These are phyloP conservation scores for Leishmania tropica DNA, from an alignment of 208 protist genomes.

Conservation along the genomic window DNA sequence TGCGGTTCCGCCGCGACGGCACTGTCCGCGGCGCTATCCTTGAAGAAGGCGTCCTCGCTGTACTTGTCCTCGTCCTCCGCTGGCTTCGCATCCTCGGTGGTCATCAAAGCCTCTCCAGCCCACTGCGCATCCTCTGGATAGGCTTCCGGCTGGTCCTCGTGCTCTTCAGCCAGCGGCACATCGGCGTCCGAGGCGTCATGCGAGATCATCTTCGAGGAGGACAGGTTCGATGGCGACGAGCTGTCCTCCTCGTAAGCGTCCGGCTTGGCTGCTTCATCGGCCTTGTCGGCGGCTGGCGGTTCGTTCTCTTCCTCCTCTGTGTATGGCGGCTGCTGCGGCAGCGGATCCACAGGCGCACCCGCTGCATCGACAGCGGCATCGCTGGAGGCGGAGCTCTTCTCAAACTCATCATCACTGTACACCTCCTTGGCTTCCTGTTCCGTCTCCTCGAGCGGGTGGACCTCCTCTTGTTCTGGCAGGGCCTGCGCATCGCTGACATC, in stretches of 20 bases:
- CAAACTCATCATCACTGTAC: conserved; percentile 1
- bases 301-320: background rate
- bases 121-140: background rate
- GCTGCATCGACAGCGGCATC: background rate
- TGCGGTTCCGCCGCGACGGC: too few relatives aligned
- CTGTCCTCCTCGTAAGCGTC: conserved; percentile 16
- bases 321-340: background rate
- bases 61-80: background rate
- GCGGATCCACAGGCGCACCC: background rate
- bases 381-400: background rate
- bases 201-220: background rate
- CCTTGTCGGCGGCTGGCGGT: background rate
- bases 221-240: too few relatives aligned
- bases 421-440: conserved; percentile 18
- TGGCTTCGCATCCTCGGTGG: background rate
- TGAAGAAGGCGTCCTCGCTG: too few relatives aligned
- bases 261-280: background rate
- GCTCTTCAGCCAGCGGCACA: background rate
- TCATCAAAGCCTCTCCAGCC: background rate
- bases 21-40: background rate
- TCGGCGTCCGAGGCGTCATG: background rate
- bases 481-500: background rate
- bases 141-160: background rate
- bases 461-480: background rate
- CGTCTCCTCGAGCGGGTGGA: background rate